Percentiles rank a stretch among this genome's conserved stretches.
phyloP scores from a whole-genome alignment of 441 rosid species.

The Pelargonium cotyledonis region DNA sequence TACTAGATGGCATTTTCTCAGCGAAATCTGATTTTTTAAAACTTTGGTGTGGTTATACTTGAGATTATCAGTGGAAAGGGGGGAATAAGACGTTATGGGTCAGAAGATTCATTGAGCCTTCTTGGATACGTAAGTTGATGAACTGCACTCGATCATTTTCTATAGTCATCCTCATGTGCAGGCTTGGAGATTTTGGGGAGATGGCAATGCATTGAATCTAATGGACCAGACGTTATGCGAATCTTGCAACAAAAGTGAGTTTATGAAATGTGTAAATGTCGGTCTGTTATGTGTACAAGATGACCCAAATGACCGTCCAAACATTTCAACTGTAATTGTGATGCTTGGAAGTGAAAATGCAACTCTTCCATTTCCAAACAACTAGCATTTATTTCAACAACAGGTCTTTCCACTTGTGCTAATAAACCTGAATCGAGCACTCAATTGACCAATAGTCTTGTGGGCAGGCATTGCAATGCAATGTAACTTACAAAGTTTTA shows the following conservation, averaged over 20 bases:
- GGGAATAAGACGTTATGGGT: conserved; percentile 38
- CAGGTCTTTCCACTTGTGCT: conserved; percentile 22
- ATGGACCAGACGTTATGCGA: conserved; percentile 29
- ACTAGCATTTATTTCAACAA: conserved; percentile 40
- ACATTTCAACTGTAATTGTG: conserved; percentile 39
- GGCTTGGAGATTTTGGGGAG: conserved; percentile 57
- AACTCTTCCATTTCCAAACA: conserved; percentile 42
- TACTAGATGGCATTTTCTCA: conserved; percentile 56
- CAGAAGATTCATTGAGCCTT: conserved; percentile 37
- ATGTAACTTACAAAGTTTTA: too few species aligned
- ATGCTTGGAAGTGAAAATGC: conserved; percentile 43
- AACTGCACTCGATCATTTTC: not conserved
- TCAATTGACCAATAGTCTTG: not conserved
- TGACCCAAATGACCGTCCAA: conserved; percentile 52
- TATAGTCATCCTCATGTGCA: conserved; percentile 17
- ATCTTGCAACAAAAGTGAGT: conserved; percentile 26
- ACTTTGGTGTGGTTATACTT: conserved; percentile 53
- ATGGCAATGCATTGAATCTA: conserved; percentile 31
- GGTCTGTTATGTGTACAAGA: conserved; percentile 58
- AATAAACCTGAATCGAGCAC: conserved; percentile 30
- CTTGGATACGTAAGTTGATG: conserved; percentile 39
- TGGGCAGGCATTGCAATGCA: too few species aligned
- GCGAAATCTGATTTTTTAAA: conserved; percentile 61
- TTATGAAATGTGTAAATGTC: conserved; percentile 36
- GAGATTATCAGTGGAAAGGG: conserved; percentile 54